Conservation (phyloP, 2,329 filamentous ascomycete genomes). For the Fusarium tjaetaba region DNA sequence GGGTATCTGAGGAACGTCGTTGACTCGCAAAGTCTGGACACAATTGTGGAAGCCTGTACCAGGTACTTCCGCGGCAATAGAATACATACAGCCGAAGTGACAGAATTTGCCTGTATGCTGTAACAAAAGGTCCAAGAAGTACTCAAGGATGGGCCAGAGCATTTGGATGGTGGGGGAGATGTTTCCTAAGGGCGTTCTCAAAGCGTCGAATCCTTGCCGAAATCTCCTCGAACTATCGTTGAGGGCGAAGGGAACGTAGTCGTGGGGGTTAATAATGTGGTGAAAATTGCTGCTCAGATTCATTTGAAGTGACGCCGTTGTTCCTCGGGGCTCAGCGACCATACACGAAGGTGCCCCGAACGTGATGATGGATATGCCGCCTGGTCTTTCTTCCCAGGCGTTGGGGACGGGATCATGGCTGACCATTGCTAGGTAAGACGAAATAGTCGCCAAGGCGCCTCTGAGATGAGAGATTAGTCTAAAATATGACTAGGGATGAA, state of each 20-base stretch:
- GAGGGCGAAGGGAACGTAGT: not conserved
- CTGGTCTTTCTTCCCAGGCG: not conserved
- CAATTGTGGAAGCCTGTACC: not conserved
- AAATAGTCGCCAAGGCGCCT: not conserved
- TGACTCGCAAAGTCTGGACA: not conserved
- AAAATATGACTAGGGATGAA: too few species aligned
- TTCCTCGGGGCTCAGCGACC: not conserved
- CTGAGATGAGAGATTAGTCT: not conserved
- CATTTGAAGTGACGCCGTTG: not conserved
- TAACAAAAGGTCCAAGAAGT: not conserved
- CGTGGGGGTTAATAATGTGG: not conserved
- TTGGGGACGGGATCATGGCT: not conserved
- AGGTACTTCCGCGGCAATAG: not conserved
- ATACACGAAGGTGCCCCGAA: not conserved
- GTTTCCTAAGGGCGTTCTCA: not conserved
- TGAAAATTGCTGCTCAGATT: conserved; percentile 1
- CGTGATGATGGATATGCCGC: conserved; percentile 1
- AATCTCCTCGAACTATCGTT: not conserved
- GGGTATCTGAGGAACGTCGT: not conserved
- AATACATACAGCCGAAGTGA: conserved; percentile 1
- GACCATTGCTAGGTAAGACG: not conserved
- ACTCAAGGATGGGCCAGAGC: conserved; percentile 5
- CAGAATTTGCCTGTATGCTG: not conserved
- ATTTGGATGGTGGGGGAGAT: not conserved
- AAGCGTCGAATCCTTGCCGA: not conserved